Conservation (phyloP, 2,329 filamentous ascomycete genomes). For the Hansfordia pulvinata region DNA sequence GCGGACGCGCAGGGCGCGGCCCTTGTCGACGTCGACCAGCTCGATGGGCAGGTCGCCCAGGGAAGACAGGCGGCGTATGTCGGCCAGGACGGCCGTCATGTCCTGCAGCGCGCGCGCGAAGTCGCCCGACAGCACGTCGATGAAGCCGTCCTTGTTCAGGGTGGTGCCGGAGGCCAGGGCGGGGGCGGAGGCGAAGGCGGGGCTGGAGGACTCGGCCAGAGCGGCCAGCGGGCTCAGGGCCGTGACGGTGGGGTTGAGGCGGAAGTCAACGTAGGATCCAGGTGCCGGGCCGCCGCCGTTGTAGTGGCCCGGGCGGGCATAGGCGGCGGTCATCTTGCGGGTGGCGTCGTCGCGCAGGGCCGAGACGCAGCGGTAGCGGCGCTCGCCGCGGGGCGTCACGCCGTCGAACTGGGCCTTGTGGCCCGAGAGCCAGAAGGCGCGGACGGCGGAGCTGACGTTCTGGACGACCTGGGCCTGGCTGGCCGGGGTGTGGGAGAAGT, state of each 20-base stretch:
- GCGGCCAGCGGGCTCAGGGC: constrained; percentile 62
- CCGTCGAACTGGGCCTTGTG: constrained; percentile 83
- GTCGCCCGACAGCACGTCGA: constrained; percentile 75
- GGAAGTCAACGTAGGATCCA: constrained; percentile 81
- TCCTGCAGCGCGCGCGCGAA: constrained; percentile 82
- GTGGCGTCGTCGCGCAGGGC: constrained; percentile 59
- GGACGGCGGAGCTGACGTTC: constrained; percentile 87
- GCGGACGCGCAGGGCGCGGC: constrained; percentile 59
- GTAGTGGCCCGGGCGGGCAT: too few species aligned
- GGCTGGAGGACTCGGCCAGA: too few species aligned
- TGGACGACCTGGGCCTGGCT: constrained; percentile 82
- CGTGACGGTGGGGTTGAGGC: constrained; percentile 78
- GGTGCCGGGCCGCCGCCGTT: constrained; percentile 42
- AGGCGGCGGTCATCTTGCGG: constrained; percentile 47
- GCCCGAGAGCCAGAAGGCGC: constrained; percentile 85
- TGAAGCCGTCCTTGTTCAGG: constrained; percentile 69
- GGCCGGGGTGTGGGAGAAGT: constrained; percentile 81
- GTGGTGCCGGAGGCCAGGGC: constrained; percentile 25
- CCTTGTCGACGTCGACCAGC: constrained; percentile 57
- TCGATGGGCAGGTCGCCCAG: constrained; percentile 76
- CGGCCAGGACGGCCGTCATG: constrained; percentile 63
- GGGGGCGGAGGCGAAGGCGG: constrained; percentile 32
- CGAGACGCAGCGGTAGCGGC: constrained; percentile 67
- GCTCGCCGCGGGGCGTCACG: constrained; percentile 56
- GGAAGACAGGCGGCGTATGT: constrained; percentile 62